A percentile compares a stretch with the other conserved stretches of the same genome.
These are phyloP conservation scores for Solidago caesia DNA, from an alignment of 129 eudicot genomes.

Conservation along the genomic window DNA sequence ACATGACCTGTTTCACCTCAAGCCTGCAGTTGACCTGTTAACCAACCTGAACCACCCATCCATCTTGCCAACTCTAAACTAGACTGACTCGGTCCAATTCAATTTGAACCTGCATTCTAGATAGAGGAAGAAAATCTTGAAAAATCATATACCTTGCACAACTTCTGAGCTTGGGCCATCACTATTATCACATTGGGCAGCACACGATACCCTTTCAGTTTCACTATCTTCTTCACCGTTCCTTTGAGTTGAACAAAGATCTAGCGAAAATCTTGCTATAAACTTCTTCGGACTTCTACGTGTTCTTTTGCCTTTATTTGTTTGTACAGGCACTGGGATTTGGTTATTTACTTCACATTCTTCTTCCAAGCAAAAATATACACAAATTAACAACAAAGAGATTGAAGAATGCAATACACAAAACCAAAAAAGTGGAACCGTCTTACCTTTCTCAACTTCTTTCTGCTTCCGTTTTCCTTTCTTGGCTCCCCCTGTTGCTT, in stretches of 20 bases:
- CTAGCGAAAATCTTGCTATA: conserved; percentile 28
- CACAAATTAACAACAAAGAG: conserved; percentile 11
- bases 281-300: conserved; percentile 45
- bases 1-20: no score
- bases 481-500: no score
- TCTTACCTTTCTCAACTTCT: background rate
- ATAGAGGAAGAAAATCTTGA: background rate
- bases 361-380: background rate
- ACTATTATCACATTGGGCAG: conserved; percentile 32
- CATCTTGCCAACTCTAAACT: background rate
- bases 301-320: conserved; percentile 28
- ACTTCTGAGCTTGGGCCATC: conserved; percentile 42
- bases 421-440: background rate
- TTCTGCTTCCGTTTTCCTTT: no score
- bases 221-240: conserved; percentile 24
- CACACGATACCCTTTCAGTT: conserved; percentile 19
- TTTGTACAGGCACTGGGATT: conserved; percentile 29
- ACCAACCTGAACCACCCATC: background rate
- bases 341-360: conserved; percentile 35
- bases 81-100: no score
- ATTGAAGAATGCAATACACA: background rate
- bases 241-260: conserved; percentile 23
- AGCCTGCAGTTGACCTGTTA: background rate
- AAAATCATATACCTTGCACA: conserved; percentile 44
- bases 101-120: background rate